Evolutionary conservation across 2,329 filamentous ascomycete species (phyloP).

Genomic region (Pyrenochaeta sp.): DNA sequence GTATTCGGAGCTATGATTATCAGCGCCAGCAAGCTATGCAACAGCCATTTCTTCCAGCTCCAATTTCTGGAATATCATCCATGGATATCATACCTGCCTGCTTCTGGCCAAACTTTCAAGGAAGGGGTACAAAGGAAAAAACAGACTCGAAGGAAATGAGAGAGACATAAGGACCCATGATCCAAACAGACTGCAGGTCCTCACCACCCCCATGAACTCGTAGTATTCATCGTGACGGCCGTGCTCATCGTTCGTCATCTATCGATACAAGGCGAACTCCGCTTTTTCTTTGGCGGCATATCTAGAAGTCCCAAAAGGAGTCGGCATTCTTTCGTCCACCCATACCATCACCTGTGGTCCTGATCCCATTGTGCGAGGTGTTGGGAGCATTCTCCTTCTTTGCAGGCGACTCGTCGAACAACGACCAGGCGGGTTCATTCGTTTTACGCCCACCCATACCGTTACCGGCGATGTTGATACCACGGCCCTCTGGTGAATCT

Average conservation of each 20-base stretch:
- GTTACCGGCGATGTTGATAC: conserved; percentile 51
- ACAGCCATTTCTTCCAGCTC: neutral
- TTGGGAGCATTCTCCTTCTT: conserved; percentile 41
- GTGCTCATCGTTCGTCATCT: neutral
- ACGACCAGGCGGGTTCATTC: conserved; percentile 49
- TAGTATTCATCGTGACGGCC: conserved; percentile 5
- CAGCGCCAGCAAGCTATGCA: neutral
- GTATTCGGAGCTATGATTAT: neutral
- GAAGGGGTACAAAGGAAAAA: neutral
- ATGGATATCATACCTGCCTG: neutral
- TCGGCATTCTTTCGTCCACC: conserved; percentile 47
- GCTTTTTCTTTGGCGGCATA: neutral
- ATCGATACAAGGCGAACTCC: neutral
- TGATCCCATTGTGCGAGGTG: conserved; percentile 40
- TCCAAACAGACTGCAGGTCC: neutral
- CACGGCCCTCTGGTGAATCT: conserved; percentile 33
- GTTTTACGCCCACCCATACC: conserved; percentile 54
- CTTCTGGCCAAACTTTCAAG: neutral
- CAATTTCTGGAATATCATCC: neutral
- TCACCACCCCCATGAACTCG: neutral
- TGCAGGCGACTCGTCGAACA: conserved; percentile 42
- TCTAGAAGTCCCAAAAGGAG: conserved; percentile 43
- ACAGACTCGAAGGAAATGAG: neutral
- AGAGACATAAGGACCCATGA: neutral
- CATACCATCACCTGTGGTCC: conserved; percentile 51